phyloP scores from a whole-genome alignment of 139 green algal species.

The Volvox reticuliferus region DNA sequence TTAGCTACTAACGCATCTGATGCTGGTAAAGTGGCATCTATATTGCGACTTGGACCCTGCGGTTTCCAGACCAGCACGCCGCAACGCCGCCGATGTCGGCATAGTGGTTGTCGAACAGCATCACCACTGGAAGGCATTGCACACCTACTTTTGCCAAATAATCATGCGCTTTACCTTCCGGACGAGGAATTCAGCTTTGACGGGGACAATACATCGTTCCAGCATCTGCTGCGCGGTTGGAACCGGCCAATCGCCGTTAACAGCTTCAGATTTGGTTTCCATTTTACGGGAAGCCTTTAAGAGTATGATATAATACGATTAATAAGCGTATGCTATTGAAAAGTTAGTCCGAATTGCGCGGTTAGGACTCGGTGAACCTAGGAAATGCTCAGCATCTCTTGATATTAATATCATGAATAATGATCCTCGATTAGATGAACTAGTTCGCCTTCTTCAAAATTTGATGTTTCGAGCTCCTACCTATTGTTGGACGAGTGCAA shows the following conservation, averaged over 20 bases:
- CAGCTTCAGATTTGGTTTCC: neutral
- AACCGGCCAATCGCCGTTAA: neutral
- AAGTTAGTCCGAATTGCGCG: neutral
- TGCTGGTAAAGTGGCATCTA: neutral
- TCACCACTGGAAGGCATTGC: neutral
- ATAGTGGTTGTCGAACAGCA: neutral
- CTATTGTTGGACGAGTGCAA: too few relatives aligned
- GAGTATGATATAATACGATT: neutral
- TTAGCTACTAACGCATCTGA: too few relatives aligned
- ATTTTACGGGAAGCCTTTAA: neutral
- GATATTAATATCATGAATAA: neutral
- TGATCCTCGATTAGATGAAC: too few relatives aligned
- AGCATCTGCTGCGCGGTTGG: conserved; percentile 23
- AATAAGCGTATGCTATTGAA: neutral
- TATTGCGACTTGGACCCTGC: neutral
- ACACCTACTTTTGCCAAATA: neutral
- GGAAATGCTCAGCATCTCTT: neutral
- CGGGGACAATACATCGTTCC: conserved; percentile 10
- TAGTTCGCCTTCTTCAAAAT: too few relatives aligned
- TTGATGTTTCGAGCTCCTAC: too few relatives aligned
- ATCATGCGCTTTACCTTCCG: neutral
- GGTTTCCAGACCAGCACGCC: neutral
- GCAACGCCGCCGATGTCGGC: neutral
- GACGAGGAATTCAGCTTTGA: conserved; percentile 9
- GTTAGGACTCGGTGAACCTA: neutral